Evolutionary conservation across 2,329 filamentous ascomycete species (phyloP).

Genomic region (Tolypocladium capitatum): DNA sequence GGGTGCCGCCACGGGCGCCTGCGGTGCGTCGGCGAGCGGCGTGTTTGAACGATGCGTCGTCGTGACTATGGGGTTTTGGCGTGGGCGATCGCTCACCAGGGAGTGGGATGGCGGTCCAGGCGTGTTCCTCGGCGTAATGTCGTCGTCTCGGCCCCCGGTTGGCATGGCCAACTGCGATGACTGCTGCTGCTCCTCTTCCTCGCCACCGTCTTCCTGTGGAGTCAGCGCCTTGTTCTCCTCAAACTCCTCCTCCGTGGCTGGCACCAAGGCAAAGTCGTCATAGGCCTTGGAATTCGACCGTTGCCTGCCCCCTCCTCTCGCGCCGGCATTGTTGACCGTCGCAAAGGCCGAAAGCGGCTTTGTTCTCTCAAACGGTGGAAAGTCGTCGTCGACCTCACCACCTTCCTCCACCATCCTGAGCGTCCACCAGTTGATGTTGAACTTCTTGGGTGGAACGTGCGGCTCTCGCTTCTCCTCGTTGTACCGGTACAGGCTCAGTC

Average conservation of each 20-base stretch:
- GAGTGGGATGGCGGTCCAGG: conserved; percentile 17
- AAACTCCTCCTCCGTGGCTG: conserved; percentile 55
- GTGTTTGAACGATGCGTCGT: conserved; percentile 44
- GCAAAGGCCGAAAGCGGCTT: conserved; percentile 67
- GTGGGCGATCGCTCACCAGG: conserved; percentile 20
- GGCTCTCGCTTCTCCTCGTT: conserved; percentile 64
- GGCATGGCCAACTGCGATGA: neutral
- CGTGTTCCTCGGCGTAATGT: conserved; percentile 10
- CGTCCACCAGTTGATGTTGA: conserved; percentile 72
- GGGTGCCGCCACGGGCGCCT: conserved; percentile 28
- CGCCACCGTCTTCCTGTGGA: conserved; percentile 50
- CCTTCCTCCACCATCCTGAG: conserved; percentile 75
- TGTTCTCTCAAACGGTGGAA: conserved; percentile 62
- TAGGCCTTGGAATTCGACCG: conserved; percentile 63
- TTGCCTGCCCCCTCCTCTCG: conserved; percentile 42
- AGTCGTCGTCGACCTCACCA: conserved; percentile 75
- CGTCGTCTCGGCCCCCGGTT: conserved; percentile 2
- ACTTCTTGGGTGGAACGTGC: conserved; percentile 46
- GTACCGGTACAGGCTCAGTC: conserved; percentile 65
- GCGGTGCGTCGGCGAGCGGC: conserved; percentile 43
- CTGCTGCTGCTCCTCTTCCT: conserved; percentile 25
- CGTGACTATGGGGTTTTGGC: conserved; percentile 46
- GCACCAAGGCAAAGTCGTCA: conserved; percentile 71
- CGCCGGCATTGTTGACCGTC: conserved; percentile 70
- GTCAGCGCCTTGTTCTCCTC: conserved; percentile 56